phyloP scores from a whole-genome alignment of 2,329 filamentous ascomycete genomes.

The Penicillium capsulatum region DNA sequence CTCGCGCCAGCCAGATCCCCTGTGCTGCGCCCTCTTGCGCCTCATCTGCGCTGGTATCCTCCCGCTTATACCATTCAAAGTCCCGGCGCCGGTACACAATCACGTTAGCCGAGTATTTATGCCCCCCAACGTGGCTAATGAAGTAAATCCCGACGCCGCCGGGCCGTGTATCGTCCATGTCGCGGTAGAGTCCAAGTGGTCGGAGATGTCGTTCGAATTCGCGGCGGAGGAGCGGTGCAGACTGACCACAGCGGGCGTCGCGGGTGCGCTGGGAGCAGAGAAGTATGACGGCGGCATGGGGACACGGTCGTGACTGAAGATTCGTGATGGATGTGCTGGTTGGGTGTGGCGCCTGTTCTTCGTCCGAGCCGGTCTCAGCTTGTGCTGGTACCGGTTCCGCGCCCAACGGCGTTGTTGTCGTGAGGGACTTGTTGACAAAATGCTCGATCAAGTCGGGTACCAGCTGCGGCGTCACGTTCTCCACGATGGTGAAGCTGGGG shows the following conservation, averaged over 20 bases:
- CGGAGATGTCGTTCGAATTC: slow-evolving; percentile 88
- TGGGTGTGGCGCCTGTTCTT: slow-evolving; percentile 17
- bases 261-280: slow-evolving; percentile 94
- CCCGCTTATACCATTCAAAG: slow-evolving; percentile 35
- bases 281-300: slow-evolving; percentile 81
- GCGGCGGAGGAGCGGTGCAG: slow-evolving; percentile 78
- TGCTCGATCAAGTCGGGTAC: slow-evolving; percentile 67
- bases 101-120: slow-evolving; percentile 94
- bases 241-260: slow-evolving; percentile 91
- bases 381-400: slow-evolving; percentile 25
- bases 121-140: slow-evolving; percentile 91
- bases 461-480: slow-evolving; percentile 73
- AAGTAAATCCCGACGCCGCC: slow-evolving; percentile 96
- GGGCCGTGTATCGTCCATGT: slow-evolving; percentile 80
- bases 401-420: slow-evolving; percentile 69
- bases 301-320: slow-evolving; percentile 61
- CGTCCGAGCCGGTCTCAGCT: slow-evolving; percentile 4
- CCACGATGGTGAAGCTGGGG: slow-evolving; percentile 76
- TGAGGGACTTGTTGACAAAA: slow-evolving; percentile 65
- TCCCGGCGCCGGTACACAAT: slow-evolving; percentile 73
- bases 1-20: slow-evolving; percentile 87
- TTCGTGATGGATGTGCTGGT: slow-evolving; percentile 32
- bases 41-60: slow-evolving; percentile 28
- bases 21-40: slow-evolving; percentile 64
- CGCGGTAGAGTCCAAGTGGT: slow-evolving; percentile 76